Evolutionary conservation across 306 rosid species (phyloP), one percentile per base, ranked within the genome.

Genomic region (Argentina anserina): DNA sequence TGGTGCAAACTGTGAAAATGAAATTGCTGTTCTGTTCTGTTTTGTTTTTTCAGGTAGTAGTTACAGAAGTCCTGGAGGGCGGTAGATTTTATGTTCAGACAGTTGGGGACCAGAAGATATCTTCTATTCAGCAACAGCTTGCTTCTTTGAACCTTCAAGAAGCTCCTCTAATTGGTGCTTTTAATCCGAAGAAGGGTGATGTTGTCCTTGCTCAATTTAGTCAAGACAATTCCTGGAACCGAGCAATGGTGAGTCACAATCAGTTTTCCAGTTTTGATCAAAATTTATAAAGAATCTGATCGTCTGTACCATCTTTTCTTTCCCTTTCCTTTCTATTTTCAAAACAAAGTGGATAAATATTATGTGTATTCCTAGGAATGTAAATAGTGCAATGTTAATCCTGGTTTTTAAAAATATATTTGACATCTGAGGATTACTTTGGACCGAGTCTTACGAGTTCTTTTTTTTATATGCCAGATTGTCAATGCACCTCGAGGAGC

Each of bases 111-210:
- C 96, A 91, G 79, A 94, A 86, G 77, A 76, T 87, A 71, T 84
- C 96, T 72, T 77, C 92, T 31, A 86, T 94, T 77, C 97, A 94
- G 81, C 90, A 91, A 53, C 95, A 91, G 65, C 92, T 94, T 74
- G 81, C 96, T 29, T 82, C 97, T 66, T 88, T 94, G 88, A 91
- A 75, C 81, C 83, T 94, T 88, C 89, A 90, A 76, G 99, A 94
- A 50, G 89, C 90, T 80, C 99, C 97, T 20, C 78, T 90, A 17
- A 72, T 93, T 84, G 98, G 98, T 33, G 78, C 97, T 70, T 93
- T 89, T 80, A 91, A 76, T 86, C 98, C 98, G 66, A 91, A 89
- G 81, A 93, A 91, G 89, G 97, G 97, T 40, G 98, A 93, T 67
- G 76, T 91, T 61, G 98, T 91, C 81, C 94, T 93, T 47, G 89